Base-by-base conservation (phyloP, 1,284 basidiomycete species). In the Leucoagaricus sp. region DNA sequence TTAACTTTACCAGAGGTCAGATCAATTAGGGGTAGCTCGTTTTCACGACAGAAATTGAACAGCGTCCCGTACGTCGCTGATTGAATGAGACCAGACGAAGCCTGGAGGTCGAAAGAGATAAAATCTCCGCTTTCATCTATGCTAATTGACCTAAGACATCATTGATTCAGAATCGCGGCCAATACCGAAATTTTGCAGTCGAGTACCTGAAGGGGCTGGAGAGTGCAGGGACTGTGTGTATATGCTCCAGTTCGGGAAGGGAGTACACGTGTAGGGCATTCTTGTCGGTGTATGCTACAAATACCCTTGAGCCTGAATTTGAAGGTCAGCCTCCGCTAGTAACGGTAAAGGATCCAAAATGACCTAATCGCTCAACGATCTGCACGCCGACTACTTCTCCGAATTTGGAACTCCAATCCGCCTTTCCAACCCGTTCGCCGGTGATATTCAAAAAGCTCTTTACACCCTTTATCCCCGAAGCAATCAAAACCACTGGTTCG, bases 271-370 rank as follows among this genome's bases (percentile, higher is more conserved):
- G 69, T 0, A 75, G 82, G 23, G 82, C 77, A 6, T 78, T 72
- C 63, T 66, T 72, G 50, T 82, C 82, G 0, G 86, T 89, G 60
- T 88, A 80, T 13, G 81, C 83, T 13, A 89, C 82, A 17, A 93
- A 69, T 0, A 83, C 85, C 60, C 77, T 75, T 4, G 81, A 83
- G 45, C 81, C 85, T 88, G 58, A 23, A 9, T 21, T 44, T 53
- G 19, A n/a, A 25, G 17, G 21, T 36, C 19, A 38, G 33, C n/a
- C 23, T 44, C 44, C 1, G 5, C 13, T 28, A 36, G 23, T 26
- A 12, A 33, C 10, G n/a, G 12, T 3, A 31, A 15, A 31, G 3
- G 17, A 13, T 31, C 52, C 6, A 15, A 49, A 64, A 73, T 51
- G 63, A 84, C 85, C 79, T 58, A 79, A 75, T 61, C 77, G 81